Percentiles rank a stretch among this genome's conserved stretches.
Conservation (phyloP, 2,329 filamentous ascomycete genomes). For the Aureobasidium sp. region DNA sequence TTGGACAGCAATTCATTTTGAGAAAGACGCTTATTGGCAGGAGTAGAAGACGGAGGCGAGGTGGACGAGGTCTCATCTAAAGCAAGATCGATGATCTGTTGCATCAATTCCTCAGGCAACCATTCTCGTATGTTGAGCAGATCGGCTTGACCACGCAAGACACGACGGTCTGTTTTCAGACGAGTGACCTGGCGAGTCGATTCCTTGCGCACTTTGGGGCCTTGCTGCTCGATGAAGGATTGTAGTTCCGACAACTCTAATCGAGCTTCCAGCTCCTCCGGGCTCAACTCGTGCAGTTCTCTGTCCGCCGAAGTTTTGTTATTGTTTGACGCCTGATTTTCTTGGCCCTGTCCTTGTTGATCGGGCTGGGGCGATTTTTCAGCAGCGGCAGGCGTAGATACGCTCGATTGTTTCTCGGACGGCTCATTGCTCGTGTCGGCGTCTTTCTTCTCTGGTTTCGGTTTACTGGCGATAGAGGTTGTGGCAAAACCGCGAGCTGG, state of each 20-base stretch:
- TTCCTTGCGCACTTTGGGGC: slow-evolving; percentile 71
- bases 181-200: slow-evolving; percentile 67
- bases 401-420: slow-evolving; percentile 26
- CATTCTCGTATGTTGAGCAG: slow-evolving; percentile 66
- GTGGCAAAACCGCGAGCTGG: slow-evolving; percentile 90
- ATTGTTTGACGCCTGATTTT: neutral
- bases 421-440: slow-evolving; percentile 22
- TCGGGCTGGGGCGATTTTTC: neutral
- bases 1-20: slow-evolving; percentile 75
- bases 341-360: neutral
- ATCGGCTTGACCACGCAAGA: slow-evolving; percentile 74
- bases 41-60: slow-evolving; percentile 24
- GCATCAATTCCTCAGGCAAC: slow-evolving; percentile 72
- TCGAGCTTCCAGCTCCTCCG: slow-evolving; percentile 84
- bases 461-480: slow-evolving; percentile 72
- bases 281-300: slow-evolving; percentile 53
- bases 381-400: neutral
- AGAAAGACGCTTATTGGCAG: slow-evolving; percentile 26
- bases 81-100: slow-evolving; percentile 68
- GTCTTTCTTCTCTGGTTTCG: slow-evolving; percentile 45
- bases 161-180: slow-evolving; percentile 75
- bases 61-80: slow-evolving; percentile 52
- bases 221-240: slow-evolving; percentile 75
- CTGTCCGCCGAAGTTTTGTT: slow-evolving; percentile 18
- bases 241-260: slow-evolving; percentile 89